Conservation (phyloP, 805 yeast species). For the Barnettozyma populi region DNA sequence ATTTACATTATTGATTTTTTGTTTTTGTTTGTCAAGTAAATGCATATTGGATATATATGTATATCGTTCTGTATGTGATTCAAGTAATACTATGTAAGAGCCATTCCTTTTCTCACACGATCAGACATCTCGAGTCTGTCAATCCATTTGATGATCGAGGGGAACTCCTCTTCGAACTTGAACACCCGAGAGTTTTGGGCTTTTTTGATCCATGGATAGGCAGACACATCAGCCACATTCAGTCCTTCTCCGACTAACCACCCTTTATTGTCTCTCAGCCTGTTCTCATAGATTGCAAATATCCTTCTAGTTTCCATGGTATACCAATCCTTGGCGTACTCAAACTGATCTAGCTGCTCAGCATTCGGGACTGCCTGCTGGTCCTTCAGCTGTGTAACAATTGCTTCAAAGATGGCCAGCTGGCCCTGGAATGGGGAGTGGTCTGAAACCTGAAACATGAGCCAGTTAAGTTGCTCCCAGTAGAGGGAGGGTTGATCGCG, state of each 20-base stretch:
- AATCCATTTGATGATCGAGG: conserved; percentile 4
- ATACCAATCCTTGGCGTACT: conserved; percentile 3
- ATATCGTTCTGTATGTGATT: too few species aligned
- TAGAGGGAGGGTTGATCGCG: conserved; percentile 32
- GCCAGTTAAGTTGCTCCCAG: conserved; percentile 44
- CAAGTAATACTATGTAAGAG: neutral
- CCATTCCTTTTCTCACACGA: conserved; percentile 5
- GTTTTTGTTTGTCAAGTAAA: neutral
- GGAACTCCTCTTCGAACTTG: neutral
- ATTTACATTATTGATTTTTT: neutral
- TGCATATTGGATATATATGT: neutral
- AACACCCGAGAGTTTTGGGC: neutral
- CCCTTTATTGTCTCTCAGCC: conserved; percentile 1
- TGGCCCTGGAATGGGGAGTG: conserved; percentile 58
- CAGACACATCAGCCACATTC: conserved; percentile 7
- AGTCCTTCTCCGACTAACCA: conserved; percentile 9
- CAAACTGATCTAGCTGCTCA: neutral
- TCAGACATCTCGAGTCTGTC: conserved; percentile 9
- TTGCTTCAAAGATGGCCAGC: conserved; percentile 19
- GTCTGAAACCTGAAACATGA: conserved; percentile 48
- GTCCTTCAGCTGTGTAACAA: neutral
- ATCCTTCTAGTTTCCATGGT: neutral
- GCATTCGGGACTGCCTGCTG: neutral
- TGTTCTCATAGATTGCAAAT: conserved; percentile 3
- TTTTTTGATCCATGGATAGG: conserved; percentile 7